A percentile compares a stretch with the other conserved stretches of the same genome.
Conservation (phyloP, 2,329 filamentous ascomycete species). For the Gyromitra esculenta region DNA sequence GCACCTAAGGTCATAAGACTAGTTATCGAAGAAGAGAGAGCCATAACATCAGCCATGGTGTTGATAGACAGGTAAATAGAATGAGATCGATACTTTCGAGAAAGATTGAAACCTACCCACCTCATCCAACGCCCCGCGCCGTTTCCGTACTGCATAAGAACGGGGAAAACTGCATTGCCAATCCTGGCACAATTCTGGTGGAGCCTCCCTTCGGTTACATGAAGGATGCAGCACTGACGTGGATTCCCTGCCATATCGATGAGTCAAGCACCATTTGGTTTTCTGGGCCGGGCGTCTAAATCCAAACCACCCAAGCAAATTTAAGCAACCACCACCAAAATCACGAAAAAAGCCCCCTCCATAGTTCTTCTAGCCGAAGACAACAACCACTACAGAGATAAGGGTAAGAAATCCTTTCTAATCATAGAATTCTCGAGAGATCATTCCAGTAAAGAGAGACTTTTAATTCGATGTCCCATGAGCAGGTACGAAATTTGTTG, state of each 20-base stretch:
- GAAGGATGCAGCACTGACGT: background rate
- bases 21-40: conserved; percentile 58
- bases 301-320: background rate
- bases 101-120: background rate
- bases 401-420: too few species aligned
- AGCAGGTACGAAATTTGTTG: too few species aligned
- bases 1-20: conserved; percentile 58
- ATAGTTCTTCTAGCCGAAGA: background rate
- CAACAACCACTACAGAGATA: too few species aligned
- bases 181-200: background rate
- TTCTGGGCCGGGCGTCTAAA: background rate
- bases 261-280: background rate
- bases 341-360: background rate
- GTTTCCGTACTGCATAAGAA: background rate
- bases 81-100: background rate
- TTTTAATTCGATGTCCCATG: too few species aligned
- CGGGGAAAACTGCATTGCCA: background rate
- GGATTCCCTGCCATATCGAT: background rate
- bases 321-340: background rate
- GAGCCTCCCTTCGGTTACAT: background rate
- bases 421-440: too few species aligned
- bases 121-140: background rate
- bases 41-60: conserved; percentile 56
- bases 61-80: background rate
- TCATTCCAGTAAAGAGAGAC: too few species aligned